phyloP scores from a whole-genome alignment of 345 rosid species.

The Citrus trifoliata region DNA sequence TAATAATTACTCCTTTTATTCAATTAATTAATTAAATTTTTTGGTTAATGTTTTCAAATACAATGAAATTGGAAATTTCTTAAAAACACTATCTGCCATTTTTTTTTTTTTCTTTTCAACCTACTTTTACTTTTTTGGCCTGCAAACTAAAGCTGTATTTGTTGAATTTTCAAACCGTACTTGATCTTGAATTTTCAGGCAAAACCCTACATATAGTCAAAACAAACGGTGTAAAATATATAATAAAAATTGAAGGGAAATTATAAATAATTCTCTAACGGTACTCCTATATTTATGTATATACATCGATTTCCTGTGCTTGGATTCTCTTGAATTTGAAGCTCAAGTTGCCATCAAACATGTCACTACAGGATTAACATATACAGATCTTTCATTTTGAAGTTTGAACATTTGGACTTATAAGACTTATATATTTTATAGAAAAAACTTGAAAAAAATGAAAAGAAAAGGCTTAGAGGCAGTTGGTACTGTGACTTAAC shows the following conservation, averaged over 20 bases:
- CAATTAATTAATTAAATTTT: not conserved
- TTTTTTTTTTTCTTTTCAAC: conserved; percentile 12
- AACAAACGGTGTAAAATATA: not conserved
- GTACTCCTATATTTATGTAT: not conserved
- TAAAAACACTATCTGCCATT: not conserved
- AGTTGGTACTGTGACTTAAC: not conserved
- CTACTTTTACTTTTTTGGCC: conserved; percentile 17
- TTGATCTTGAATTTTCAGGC: not conserved
- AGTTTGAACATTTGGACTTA: not conserved
- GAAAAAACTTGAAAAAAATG: not conserved
- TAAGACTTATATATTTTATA: not conserved
- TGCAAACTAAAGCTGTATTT: conserved; percentile 19
- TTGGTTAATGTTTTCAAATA: not conserved
- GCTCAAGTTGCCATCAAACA: not conserved
- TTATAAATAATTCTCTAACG: not conserved
- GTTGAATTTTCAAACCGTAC: conserved; percentile 9
- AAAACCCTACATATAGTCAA: conserved; percentile 13
- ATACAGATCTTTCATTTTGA: not conserved
- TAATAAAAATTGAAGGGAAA: not conserved
- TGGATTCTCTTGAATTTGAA: conserved; percentile 9
- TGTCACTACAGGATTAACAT: not conserved
- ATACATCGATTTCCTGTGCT: not conserved
- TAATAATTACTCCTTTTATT: not conserved
- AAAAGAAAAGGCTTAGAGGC: not conserved
- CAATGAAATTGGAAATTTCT: not conserved